phyloP scores from a whole-genome alignment of 306 rosid genomes.

The Bauhinia variegata region DNA sequence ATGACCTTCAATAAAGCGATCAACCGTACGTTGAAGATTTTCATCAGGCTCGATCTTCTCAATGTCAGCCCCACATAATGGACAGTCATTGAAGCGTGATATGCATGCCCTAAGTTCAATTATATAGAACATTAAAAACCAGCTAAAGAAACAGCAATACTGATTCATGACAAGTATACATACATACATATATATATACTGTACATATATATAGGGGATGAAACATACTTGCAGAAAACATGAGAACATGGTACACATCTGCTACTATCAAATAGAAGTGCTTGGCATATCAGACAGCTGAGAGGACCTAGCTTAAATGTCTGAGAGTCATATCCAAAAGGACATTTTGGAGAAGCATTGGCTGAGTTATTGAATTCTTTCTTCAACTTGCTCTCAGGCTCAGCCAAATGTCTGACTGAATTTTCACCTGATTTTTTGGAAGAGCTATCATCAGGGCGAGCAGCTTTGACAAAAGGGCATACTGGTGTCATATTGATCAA shows the following conservation, averaged over 20 bases:
- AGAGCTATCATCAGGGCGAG: slow-evolving; percentile 71
- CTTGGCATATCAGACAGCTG: slow-evolving; percentile 82
- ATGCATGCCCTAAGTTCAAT: slow-evolving; percentile 68
- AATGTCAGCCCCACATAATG: slow-evolving; percentile 88
- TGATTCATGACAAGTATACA: no score
- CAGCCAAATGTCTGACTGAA: slow-evolving; percentile 46
- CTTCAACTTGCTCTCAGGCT: slow-evolving; percentile 48
- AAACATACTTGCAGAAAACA: slow-evolving; percentile 72
- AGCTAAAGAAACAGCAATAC: slow-evolving; percentile 21
- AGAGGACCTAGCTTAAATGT: slow-evolving; percentile 92
- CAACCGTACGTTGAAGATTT: slow-evolving; percentile 77
- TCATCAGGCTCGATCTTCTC: slow-evolving; percentile 75
- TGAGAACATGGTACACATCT: slow-evolving; percentile 87
- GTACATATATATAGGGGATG: background rate
- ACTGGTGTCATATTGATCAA: slow-evolving; percentile 71
- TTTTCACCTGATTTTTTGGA: slow-evolving; percentile 50
- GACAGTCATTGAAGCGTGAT: slow-evolving; percentile 84
- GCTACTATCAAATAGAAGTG: slow-evolving; percentile 56
- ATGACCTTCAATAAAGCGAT: slow-evolving; percentile 96
- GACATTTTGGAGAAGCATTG: slow-evolving; percentile 66
- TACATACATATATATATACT: no score
- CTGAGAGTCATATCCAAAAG: slow-evolving; percentile 81
- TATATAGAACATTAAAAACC: slow-evolving; percentile 16
- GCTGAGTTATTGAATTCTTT: slow-evolving; percentile 43
- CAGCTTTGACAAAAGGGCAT: slow-evolving; percentile 89